These are phyloP conservation scores for Fusarium fracticaudum DNA, from an alignment of 2,329 filamentous ascomycete species.

Conservation along the genomic window DNA sequence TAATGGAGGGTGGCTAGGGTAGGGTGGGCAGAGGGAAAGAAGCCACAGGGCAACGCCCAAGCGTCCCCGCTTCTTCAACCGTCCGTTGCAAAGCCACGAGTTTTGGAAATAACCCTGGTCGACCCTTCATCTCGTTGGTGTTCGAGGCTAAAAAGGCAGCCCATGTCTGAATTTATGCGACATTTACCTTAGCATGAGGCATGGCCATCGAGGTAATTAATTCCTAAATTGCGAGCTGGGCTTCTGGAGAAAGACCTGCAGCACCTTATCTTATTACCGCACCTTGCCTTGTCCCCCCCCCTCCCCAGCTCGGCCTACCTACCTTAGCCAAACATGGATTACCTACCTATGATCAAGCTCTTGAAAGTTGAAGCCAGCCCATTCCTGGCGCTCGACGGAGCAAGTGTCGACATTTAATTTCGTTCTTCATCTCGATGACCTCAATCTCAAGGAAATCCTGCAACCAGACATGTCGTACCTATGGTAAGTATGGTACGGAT, in stretches of 20 bases:
- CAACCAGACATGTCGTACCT: neutral
- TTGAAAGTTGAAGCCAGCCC: constrained; percentile 6
- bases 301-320: neutral
- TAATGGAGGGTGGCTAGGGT: neutral
- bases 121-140: constrained; percentile 38
- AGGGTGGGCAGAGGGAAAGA: neutral
- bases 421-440: constrained; percentile 19
- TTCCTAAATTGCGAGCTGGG: constrained; percentile 2
- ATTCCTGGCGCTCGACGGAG: constrained; percentile 15
- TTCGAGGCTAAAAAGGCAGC: constrained; percentile 32
- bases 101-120: constrained; percentile 27
- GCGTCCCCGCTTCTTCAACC: constrained; percentile 34
- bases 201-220: neutral
- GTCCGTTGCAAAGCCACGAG: constrained; percentile 31
- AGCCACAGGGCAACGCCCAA: constrained; percentile 12
- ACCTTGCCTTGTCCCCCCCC: constrained; percentile 3
- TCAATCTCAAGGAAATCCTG: neutral
- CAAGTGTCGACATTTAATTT: neutral
- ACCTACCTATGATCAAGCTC: constrained; percentile 5
- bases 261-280: constrained; percentile 21
- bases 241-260: constrained; percentile 6
- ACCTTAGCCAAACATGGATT: constrained; percentile 3
- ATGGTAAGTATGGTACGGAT: neutral
- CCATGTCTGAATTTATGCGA: constrained; percentile 23
- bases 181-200: constrained; percentile 7